Percentiles rank a stretch among this genome's conserved stretches.
Conservation (phyloP, 2,329 filamentous ascomycete species). For the Sarocladium brachiariae region DNA sequence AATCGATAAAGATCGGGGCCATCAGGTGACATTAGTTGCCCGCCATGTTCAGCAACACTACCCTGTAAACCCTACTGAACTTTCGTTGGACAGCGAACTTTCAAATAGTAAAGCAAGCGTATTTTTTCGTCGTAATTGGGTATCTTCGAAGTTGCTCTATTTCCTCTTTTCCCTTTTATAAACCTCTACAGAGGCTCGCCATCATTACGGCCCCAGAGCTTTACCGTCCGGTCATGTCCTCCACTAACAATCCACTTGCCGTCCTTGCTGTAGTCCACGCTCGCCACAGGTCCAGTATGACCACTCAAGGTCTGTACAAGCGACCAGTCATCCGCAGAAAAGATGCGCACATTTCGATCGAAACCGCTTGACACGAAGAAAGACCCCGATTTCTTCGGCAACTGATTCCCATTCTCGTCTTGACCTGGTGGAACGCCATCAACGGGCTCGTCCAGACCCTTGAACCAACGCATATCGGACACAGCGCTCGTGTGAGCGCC, state of each 20-base stretch:
- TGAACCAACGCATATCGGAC: slow-evolving; percentile 90
- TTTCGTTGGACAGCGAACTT: too few species aligned
- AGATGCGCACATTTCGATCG: slow-evolving; percentile 91
- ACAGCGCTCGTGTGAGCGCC: slow-evolving; percentile 89
- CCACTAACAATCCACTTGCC: slow-evolving; percentile 90
- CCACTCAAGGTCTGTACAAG: slow-evolving; percentile 80
- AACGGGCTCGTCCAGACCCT: slow-evolving; percentile 70
- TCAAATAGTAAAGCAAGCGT: too few species aligned
- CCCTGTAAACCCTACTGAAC: too few species aligned
- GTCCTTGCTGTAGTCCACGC: slow-evolving; percentile 80
- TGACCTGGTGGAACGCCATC: slow-evolving; percentile 52
- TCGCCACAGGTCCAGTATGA: slow-evolving; percentile 87
- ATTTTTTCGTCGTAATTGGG: background rate
- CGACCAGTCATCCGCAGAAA: slow-evolving; percentile 94
- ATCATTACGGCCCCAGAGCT: slow-evolving; percentile 89
- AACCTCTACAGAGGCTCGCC: slow-evolving; percentile 47
- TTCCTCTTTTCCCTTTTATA: background rate
- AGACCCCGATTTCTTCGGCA: slow-evolving; percentile 80
- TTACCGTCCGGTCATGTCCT: slow-evolving; percentile 90
- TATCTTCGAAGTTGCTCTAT: background rate
- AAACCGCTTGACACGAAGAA: slow-evolving; percentile 90
- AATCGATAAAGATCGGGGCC: background rate
- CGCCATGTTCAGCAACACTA: background rate
- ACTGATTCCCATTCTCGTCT: slow-evolving; percentile 57
- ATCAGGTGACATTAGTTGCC: background rate